Conservation (phyloP, 345 rosid species). For the Citrus trifoliata region DNA sequence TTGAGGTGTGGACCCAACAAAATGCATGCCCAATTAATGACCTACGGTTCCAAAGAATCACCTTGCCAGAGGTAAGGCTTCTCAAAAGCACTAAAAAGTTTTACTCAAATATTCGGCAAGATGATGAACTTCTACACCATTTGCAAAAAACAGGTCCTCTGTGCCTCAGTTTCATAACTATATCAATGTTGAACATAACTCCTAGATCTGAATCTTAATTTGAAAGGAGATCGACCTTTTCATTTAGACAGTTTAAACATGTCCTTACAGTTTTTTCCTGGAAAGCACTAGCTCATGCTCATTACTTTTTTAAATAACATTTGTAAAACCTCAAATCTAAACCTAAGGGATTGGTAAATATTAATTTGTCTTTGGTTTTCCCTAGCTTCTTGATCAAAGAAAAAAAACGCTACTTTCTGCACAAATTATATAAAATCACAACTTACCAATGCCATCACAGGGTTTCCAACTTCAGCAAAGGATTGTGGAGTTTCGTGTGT, state of each 20-base stretch:
- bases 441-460: constrained; percentile 98
- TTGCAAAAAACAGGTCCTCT: neutral
- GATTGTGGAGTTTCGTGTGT: constrained; percentile 62
- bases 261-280: neutral
- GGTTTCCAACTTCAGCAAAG: constrained; percentile 94
- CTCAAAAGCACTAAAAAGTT: neutral
- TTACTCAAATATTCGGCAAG: neutral
- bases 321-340: neutral
- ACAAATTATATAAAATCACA: neutral
- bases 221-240: neutral
- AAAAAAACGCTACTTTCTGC: neutral
- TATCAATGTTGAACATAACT: too few relatives aligned
- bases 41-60: neutral
- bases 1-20: neutral
- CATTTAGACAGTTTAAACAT: neutral
- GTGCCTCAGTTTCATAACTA: neutral
- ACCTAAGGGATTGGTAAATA: neutral
- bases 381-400: neutral
- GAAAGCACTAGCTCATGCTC: neutral
- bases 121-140: neutral
- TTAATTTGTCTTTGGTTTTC: neutral
- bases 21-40: neutral
- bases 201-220: too few relatives aligned
- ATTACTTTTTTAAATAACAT: neutral
- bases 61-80: neutral